Evolutionary conservation across 2,329 filamentous ascomycete species (phyloP).

Genomic region (Gliomastix tumulicola): DNA sequence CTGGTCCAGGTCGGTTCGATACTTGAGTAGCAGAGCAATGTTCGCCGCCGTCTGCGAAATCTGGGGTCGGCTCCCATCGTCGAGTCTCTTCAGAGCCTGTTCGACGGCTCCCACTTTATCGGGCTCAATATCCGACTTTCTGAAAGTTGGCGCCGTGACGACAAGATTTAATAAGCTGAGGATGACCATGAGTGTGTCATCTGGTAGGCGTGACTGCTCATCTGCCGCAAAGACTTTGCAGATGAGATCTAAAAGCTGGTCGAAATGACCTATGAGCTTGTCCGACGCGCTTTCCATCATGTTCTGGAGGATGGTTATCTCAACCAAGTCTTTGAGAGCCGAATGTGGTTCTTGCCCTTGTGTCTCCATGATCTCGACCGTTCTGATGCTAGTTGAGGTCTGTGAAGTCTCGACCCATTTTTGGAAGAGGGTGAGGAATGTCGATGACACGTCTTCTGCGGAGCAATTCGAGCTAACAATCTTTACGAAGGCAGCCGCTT

Average conservation of each 20-base stretch:
- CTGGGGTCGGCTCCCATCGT: constrained; percentile 26
- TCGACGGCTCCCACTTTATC: constrained; percentile 38
- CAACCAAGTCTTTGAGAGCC: constrained; percentile 40
- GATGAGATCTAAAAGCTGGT: constrained; percentile 58
- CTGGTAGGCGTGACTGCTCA: constrained; percentile 28
- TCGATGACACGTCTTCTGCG: constrained; percentile 47
- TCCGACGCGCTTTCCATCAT: constrained; percentile 58
- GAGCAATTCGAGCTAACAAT: constrained; percentile 43
- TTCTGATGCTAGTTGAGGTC: constrained; percentile 13
- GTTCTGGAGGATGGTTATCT: constrained; percentile 57
- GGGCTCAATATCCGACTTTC: constrained; percentile 35
- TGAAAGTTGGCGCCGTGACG: constrained; percentile 50
- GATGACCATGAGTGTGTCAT: constrained; percentile 44
- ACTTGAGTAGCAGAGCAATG: constrained; percentile 46
- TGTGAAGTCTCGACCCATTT: constrained; percentile 42
- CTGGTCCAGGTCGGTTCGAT: constrained; percentile 46
- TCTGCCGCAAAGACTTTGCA: constrained; percentile 49
- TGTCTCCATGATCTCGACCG: constrained; percentile 17
- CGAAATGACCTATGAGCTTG: constrained; percentile 56
- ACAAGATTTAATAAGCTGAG: constrained; percentile 57
- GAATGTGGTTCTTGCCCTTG: constrained; percentile 25
- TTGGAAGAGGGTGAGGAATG: constrained; percentile 54
- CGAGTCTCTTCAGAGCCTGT: constrained; percentile 36
- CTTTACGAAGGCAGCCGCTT: constrained; percentile 38
- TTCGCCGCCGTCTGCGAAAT: constrained; percentile 48